Percentiles rank a stretch among this genome's conserved stretches.
phyloP scores from a whole-genome alignment of 1,139 yeast species.

The Candida pseudoviswanathii region DNA sequence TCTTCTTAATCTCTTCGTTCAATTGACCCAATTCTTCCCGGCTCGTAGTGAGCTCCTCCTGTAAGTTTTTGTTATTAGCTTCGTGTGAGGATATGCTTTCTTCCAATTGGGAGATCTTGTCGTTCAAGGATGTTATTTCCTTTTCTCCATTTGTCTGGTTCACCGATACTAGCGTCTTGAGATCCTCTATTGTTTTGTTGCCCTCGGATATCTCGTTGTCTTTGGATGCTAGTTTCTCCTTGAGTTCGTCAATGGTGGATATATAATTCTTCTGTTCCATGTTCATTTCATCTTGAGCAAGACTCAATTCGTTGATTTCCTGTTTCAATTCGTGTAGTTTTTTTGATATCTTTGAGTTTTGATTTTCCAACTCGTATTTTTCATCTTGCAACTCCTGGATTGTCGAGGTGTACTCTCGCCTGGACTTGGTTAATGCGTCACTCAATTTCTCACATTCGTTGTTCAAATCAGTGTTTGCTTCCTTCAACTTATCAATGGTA shows the following conservation, averaged over 20 bases:
- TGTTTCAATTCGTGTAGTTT: slow-evolving; percentile 42
- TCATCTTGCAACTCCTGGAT: slow-evolving; percentile 49
- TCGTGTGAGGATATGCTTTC: slow-evolving; percentile 5
- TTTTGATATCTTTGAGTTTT: slow-evolving; percentile 34
- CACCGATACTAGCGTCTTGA: slow-evolving; percentile 15
- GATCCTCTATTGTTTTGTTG: slow-evolving; percentile 12
- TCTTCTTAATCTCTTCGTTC: slow-evolving; percentile 13
- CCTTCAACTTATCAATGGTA: slow-evolving; percentile 18
- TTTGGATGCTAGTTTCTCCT: slow-evolving; percentile 32
- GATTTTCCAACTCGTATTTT: slow-evolving; percentile 46
- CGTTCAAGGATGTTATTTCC: slow-evolving; percentile 16
- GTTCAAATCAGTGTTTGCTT: slow-evolving; percentile 58
- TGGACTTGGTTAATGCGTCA: slow-evolving; percentile 45
- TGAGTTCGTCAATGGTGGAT: slow-evolving; percentile 50
- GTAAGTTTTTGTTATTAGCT: slow-evolving; percentile 9
- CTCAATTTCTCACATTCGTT: slow-evolving; percentile 68
- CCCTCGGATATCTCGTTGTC: slow-evolving; percentile 22
- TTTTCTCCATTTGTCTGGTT: slow-evolving; percentile 9
- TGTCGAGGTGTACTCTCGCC: slow-evolving; percentile 48
- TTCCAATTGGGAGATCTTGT: slow-evolving; percentile 18
- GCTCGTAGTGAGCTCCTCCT: slow-evolving; percentile 12
- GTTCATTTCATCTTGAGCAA: slow-evolving; percentile 50
- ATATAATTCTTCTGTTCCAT: slow-evolving; percentile 45
- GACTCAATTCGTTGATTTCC: slow-evolving; percentile 48
- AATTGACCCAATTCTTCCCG: slow-evolving; percentile 8